Evolutionary conservation across 2,329 filamentous ascomycete species (phyloP).

Genomic region (Cryoendolithus antarcticus): DNA sequence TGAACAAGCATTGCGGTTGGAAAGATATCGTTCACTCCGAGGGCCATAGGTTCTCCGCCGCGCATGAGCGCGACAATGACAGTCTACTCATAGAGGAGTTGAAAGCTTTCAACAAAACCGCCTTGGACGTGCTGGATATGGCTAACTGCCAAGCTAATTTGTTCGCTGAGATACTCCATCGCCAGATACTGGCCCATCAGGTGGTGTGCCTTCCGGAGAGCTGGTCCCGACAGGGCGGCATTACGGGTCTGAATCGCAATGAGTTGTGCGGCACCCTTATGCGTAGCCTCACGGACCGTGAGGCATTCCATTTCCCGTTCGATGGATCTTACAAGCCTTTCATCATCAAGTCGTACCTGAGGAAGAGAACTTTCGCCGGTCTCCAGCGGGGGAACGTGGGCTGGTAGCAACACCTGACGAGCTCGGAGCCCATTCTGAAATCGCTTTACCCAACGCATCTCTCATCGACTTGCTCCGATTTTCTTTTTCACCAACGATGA

Average conservation of each 20-base stretch:
- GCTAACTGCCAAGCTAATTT: conserved; percentile 40
- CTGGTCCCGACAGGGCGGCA: conserved; percentile 32
- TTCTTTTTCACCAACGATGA: conserved; percentile 41
- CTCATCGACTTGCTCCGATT: conserved; percentile 43
- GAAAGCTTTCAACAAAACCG: conserved; percentile 30
- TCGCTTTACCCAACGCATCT: no score
- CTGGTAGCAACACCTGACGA: no score
- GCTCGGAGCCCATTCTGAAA: no score
- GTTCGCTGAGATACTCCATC: conserved; percentile 31
- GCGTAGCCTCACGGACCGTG: conserved; percentile 34
- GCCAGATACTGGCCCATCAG: conserved; percentile 43
- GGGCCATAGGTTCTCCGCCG: conserved; percentile 49
- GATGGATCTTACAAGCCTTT: no score
- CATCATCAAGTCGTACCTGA: no score
- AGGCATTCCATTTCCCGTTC: no score
- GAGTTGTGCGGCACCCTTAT: conserved; percentile 34
- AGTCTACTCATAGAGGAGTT: conserved; percentile 38
- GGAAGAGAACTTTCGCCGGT: no score
- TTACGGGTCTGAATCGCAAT: conserved; percentile 45
- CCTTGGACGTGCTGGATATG: conserved; percentile 42
- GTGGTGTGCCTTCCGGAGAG: conserved; percentile 38
- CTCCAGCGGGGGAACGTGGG: no score
- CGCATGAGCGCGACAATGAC: conserved; percentile 49
- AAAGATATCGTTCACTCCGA: conserved; percentile 43
- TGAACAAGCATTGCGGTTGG: conserved; percentile 42